Percentiles rank a stretch among this genome's conserved stretches.
Evolutionary conservation across 345 rosid species (phyloP).

Genomic region (Limnanthes douglasii): DNA sequence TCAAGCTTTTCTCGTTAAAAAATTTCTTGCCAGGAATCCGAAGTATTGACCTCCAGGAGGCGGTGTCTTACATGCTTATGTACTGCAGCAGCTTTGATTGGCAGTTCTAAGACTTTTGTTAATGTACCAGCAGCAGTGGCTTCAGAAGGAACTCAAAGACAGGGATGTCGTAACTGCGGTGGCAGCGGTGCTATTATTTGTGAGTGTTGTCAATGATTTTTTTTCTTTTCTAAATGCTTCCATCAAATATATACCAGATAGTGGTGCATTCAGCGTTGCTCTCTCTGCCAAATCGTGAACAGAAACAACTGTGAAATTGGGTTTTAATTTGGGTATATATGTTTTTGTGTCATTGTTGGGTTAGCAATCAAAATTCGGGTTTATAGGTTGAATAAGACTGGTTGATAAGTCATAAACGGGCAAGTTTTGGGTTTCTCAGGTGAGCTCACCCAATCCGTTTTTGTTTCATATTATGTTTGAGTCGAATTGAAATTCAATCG

Average conservation of each 20-base stretch:
- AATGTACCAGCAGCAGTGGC: conserved; percentile 28
- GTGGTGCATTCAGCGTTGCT: neutral
- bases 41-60: conserved; percentile 37
- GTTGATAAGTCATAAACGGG: too few relatives aligned
- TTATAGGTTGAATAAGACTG: too few relatives aligned
- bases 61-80: conserved; percentile 60
- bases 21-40: conserved; percentile 44
- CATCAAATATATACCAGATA: conserved; percentile 1
- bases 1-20: too few relatives aligned
- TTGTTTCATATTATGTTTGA: too few relatives aligned
- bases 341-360: conserved; percentile 1
- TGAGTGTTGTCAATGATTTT: conserved; percentile 18
- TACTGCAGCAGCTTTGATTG: conserved; percentile 39
- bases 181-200: conserved; percentile 85
- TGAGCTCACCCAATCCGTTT: too few relatives aligned
- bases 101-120: conserved; percentile 20
- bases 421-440: too few relatives aligned
- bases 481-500: too few relatives aligned
- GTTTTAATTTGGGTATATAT: neutral
- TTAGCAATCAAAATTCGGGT: too few relatives aligned
- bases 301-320: too few relatives aligned
- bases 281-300: too few relatives aligned
- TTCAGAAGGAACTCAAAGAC: conserved; percentile 42
- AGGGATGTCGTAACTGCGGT: conserved; percentile 62
- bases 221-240: neutral